Percentiles rank a stretch among this genome's conserved stretches.
Conservation (phyloP, 78 protist species). For the Chrysochromulina parva region DNA sequence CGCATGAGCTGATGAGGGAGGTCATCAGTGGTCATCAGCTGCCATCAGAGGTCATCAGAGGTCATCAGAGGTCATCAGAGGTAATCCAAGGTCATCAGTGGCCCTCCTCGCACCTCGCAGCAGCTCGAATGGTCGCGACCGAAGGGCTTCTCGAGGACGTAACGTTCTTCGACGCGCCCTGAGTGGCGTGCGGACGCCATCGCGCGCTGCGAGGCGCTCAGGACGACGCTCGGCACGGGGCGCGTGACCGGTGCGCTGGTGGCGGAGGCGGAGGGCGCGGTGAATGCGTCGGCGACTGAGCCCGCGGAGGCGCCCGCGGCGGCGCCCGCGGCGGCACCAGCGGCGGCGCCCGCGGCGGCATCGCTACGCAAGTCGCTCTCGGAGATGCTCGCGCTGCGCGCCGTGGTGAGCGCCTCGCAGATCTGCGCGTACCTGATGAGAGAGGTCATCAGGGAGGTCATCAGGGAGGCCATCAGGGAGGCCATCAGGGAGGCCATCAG, state of each 20-base stretch:
- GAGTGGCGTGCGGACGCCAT: background rate
- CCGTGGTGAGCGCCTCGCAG: background rate
- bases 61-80: too few species aligned
- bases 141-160: conserved; percentile 96
- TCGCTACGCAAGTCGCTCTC: background rate
- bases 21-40: too few species aligned
- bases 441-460: too few species aligned
- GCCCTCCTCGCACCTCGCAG: background rate
- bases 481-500: too few species aligned
- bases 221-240: background rate
- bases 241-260: background rate
- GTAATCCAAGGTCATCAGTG: too few species aligned
- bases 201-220: background rate
- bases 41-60: too few species aligned
- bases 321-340: too few species aligned
- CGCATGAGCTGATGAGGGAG: too few species aligned
- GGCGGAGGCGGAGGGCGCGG: background rate
- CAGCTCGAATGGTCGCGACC: conserved; percentile 75
- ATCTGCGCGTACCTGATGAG: conserved; percentile 19
- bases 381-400: background rate
- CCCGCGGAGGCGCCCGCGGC: too few species aligned
- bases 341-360: background rate
- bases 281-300: too few species aligned
- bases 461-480: too few species aligned
- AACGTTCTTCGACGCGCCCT: conserved; percentile 20